A percentile compares a stretch with the other conserved stretches of the same genome.
Evolutionary conservation across 164 flowering plant species (phyloP).

Genomic region (Magnolia changhungtana): DNA sequence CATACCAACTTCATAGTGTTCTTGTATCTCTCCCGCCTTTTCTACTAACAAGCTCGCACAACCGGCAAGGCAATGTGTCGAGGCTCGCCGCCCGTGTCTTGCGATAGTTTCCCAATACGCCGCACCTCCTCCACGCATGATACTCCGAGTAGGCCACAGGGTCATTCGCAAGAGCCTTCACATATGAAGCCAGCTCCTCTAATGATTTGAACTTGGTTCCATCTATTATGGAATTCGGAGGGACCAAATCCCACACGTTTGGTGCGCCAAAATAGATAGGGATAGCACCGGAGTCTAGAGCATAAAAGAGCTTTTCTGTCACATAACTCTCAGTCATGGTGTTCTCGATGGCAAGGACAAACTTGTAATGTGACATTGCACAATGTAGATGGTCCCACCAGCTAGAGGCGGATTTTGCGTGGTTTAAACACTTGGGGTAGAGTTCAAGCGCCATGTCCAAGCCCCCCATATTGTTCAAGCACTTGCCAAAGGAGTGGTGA

Average conservation of each 20-base stretch:
- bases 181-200: constrained; percentile 76
- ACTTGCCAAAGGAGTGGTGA: constrained; percentile 92
- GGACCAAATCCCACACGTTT: constrained; percentile 85
- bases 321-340: constrained; percentile 87
- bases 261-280: constrained; percentile 98
- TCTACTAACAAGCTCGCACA: constrained; percentile 73
- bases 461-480: constrained; percentile 96
- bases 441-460: constrained; percentile 64
- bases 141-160: constrained; percentile 91
- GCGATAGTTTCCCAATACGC: constrained; percentile 66
- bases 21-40: constrained; percentile 69
- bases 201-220: constrained; percentile 71
- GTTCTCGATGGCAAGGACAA: constrained; percentile 95
- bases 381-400: constrained; percentile 99
- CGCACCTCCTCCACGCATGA: constrained; percentile 99
- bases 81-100: constrained; percentile 75
- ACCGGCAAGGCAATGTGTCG: constrained; percentile 85
- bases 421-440: constrained; percentile 73
- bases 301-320: constrained; percentile 95
- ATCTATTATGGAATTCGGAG: constrained; percentile 91
- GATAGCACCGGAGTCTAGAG: constrained; percentile 86
- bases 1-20: constrained; percentile 14
- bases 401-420: constrained; percentile 40
- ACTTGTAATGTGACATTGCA: constrained; percentile 98
- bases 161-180: constrained; percentile 71